Evolutionary conservation across 2,329 filamentous ascomycete genomes (phyloP), one percentile per base, ranked within the genome.

Genomic region (Trichoderma sp.): DNA sequence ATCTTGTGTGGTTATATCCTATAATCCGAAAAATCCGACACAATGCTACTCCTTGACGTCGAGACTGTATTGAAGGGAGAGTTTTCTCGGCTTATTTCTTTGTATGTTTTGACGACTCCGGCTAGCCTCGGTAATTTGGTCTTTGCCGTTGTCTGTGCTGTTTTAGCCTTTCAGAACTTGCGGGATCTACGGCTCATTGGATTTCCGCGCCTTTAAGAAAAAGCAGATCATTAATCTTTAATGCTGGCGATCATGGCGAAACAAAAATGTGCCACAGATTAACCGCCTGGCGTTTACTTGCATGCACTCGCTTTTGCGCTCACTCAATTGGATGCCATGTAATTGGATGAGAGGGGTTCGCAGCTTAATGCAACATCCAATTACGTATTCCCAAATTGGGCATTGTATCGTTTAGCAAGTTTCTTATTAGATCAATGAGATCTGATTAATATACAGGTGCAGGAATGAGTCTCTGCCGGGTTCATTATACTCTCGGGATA

Each of bases 71-170:
- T n/a, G 19, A 19, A 27, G 52, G 24, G 55, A 59, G 40, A 64
- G 40, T 29, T 35, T 29, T n/a, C 21, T 59, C 40, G 64, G 64
- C 55, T 59, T 59, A 59, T 19, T 24, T 55, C 8, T 2, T 14
- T 21, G 33, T 14, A 37, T 7, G 33, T 27, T 29, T 29, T 49
- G 37, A 40, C 14, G 5, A 43, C 27, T 52, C 49, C 64, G 64
- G 64, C 64, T 67, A 67, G 58, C 49, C 64, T 67, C 64, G 64
- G 64, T 67, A 58, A 52, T 35, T 49, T 19, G 21, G 14, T 31
- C 24, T 21, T 43, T 67, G 64, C 64, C 55, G 64, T 43, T 31
- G 35, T 29, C 3, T 27, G 49, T 10, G 24, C 33, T 59, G 31
- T 35, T 58, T 67, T 37, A 49, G 37, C 55, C 53, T 56, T 37